A percentile compares a stretch with the other conserved stretches of the same genome.
phyloP scores from a whole-genome alignment of 2,329 filamentous ascomycete species.

The Stachybotrys echinatus region DNA sequence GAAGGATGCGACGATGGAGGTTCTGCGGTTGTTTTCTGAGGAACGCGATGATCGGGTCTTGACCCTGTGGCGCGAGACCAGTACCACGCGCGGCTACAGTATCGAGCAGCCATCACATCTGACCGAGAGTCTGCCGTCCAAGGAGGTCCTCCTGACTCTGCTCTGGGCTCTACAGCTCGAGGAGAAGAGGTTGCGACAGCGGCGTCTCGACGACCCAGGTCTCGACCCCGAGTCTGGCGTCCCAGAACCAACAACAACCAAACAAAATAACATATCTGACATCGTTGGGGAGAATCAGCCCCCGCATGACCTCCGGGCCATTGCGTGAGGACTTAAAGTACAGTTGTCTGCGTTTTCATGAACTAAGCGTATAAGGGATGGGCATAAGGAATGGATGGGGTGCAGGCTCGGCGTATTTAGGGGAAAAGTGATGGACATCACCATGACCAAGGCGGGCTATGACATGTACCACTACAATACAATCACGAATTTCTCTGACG shows the following conservation, averaged over 20 bases:
- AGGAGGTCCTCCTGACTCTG: conserved; percentile 42
- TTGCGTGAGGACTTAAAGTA: not conserved
- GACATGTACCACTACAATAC: not conserved
- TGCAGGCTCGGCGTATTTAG: not conserved
- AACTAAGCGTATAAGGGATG: not conserved
- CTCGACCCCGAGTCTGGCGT: conserved; percentile 17
- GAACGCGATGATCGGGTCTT: conserved; percentile 42
- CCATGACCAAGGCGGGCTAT: not conserved
- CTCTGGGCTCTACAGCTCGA: conserved; percentile 40
- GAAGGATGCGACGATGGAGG: conserved; percentile 67
- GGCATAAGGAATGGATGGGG: not conserved
- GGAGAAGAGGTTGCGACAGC: conserved; percentile 26
- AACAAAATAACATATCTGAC: conserved; percentile 15
- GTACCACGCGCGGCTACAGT: conserved; percentile 30
- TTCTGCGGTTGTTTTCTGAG: conserved; percentile 67
- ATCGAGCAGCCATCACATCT: conserved; percentile 29
- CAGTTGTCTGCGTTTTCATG: not conserved
- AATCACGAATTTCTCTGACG: not conserved
- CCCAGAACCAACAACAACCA: conserved; percentile 15
- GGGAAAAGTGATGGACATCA: not conserved
- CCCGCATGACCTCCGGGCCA: not conserved
- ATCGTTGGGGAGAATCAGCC: conserved; percentile 12
- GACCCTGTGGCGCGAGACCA: conserved; percentile 23
- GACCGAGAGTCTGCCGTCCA: conserved; percentile 35
- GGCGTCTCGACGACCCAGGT: conserved; percentile 8